Evolutionary conservation across 305 asterid genomes (phyloP).

Genomic region (Striga hermonthica): DNA sequence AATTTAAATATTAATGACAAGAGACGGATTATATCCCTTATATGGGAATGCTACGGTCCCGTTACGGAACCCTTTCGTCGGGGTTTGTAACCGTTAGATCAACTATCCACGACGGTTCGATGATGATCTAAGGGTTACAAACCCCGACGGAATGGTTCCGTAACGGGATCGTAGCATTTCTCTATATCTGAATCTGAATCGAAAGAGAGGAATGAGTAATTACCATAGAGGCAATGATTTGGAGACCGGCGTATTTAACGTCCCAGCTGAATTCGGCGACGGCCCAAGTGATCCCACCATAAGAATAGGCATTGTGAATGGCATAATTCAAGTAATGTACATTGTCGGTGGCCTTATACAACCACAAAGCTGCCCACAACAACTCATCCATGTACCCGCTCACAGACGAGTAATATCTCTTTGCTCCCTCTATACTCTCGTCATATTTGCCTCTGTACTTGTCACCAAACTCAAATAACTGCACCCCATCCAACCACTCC

Average conservation of each 20-base stretch:
- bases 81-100: too few species aligned
- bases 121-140: too few species aligned
- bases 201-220: neutral
- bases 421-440: conserved; percentile 57
- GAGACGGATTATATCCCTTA: too few species aligned
- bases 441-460: conserved; percentile 74
- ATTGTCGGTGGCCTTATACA: conserved; percentile 79
- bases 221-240: conserved; percentile 76
- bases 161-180: too few species aligned
- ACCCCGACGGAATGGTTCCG: too few species aligned
- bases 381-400: conserved; percentile 90
- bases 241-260: conserved; percentile 76
- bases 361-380: conserved; percentile 91
- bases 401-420: conserved; percentile 77
- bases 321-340: conserved; percentile 50
- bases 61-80: too few species aligned
- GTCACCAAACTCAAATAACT: conserved; percentile 88
- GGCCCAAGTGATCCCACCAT: conserved; percentile 90
- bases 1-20: neutral
- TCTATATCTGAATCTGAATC: too few species aligned
- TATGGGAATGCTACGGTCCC: too few species aligned
- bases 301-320: conserved; percentile 44
- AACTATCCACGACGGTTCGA: too few species aligned
- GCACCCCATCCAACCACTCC: conserved; percentile 26
- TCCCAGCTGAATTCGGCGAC: conserved; percentile 90